Conservation (phyloP, 768 basidiomycete genomes). For the Clitopilus passeckerianus region DNA sequence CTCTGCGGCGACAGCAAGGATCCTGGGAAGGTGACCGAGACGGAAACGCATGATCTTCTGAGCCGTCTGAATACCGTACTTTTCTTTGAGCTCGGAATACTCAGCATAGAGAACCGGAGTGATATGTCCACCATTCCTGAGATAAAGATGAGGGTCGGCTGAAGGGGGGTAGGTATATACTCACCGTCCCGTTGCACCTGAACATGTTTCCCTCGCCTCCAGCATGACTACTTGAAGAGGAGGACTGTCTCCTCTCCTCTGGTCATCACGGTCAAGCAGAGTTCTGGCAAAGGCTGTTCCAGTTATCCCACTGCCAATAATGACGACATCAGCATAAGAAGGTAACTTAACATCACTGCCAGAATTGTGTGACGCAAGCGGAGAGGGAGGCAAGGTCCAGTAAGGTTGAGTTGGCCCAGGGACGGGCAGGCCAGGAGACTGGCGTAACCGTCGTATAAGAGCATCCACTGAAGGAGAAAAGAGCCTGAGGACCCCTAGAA, state of each 20-base stretch:
- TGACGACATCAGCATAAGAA: conserved; percentile 56
- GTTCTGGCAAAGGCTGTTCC: conserved; percentile 57
- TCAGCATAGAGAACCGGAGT: conserved; percentile 57
- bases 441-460: conserved; percentile 21
- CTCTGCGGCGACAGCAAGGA: conserved; percentile 45
- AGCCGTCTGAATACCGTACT: conserved; percentile 41
- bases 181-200: conserved; percentile 71
- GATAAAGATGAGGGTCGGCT: neutral
- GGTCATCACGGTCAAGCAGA: conserved; percentile 32
- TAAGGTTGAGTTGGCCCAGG: conserved; percentile 51
- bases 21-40: conserved; percentile 46
- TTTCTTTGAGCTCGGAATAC: conserved; percentile 40
- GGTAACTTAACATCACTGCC: conserved; percentile 24
- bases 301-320: conserved; percentile 78
- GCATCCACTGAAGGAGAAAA: conserved; percentile 15
- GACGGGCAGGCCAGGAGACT: conserved; percentile 54
- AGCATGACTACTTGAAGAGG: conserved; percentile 58
- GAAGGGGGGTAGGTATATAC: conserved; percentile 10
- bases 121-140: conserved; percentile 69
- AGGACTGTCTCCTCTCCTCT: conserved; percentile 14
- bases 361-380: conserved; percentile 32
- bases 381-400: conserved; percentile 55
- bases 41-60: conserved; percentile 57
- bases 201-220: conserved; percentile 76
- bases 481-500: conserved; percentile 13